phyloP scores from a whole-genome alignment of 2,329 filamentous ascomycete species.

The Fusarium acutatum region DNA sequence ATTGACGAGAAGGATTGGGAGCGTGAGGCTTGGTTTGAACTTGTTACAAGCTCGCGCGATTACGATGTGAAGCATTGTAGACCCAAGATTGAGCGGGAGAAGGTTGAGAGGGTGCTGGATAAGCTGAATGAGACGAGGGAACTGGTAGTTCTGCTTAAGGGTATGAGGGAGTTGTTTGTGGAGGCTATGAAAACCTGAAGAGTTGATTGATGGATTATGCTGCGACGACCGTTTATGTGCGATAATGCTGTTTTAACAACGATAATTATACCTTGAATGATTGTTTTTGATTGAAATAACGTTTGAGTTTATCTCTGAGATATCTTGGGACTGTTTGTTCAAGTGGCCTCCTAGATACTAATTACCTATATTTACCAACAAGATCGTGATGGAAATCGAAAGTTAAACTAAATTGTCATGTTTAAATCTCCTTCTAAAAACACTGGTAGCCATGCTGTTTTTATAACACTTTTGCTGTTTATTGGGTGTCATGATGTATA shows the following conservation, averaged over 20 bases:
- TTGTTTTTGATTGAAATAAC: background rate
- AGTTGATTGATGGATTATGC: background rate
- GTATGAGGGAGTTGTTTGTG: constrained; percentile 82
- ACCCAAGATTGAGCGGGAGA: constrained; percentile 83
- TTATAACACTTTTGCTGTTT: background rate
- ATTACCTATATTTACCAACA: background rate
- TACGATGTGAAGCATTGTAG: constrained; percentile 85
- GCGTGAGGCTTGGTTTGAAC: constrained; percentile 91
- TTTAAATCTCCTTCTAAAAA: background rate
- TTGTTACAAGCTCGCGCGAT: constrained; percentile 81
- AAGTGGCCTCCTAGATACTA: background rate
- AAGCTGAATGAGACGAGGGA: constrained; percentile 83
- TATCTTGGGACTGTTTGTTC: background rate
- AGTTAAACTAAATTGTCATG: background rate
- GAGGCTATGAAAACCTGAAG: constrained; percentile 66
- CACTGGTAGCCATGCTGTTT: too few species aligned
- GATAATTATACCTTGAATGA: constrained; percentile 8
- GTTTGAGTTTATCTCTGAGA: background rate
- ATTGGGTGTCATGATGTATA: background rate
- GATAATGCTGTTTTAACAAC: background rate
- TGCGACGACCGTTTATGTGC: constrained; percentile 17
- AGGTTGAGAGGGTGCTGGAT: constrained; percentile 79
- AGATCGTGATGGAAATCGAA: background rate
- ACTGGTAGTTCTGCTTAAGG: constrained; percentile 76
- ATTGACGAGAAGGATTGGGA: constrained; percentile 89